Conservation (phyloP, 805 yeast genomes). For the Saturnispora besseyi region DNA sequence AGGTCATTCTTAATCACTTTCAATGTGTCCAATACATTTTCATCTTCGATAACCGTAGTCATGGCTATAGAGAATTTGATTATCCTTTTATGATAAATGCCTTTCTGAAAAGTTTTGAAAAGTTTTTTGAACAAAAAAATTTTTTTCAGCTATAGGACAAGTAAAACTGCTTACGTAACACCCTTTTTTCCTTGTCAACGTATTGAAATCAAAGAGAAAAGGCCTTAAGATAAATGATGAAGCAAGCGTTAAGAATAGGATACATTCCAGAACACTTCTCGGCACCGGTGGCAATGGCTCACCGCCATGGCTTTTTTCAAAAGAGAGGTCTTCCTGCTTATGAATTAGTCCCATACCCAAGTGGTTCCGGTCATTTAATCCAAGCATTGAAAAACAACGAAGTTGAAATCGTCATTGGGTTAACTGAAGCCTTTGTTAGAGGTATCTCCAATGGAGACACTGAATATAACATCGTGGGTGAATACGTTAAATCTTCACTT, state of each 20-base stretch:
- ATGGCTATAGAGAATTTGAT: not conserved
- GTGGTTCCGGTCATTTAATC: conserved; percentile 85
- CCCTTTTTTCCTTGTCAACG: too few species aligned
- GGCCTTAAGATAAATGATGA: not conserved
- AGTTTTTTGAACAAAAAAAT: not conserved
- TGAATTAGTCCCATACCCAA: conserved; percentile 61
- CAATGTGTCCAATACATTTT: not conserved
- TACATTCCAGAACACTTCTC: conserved; percentile 89
- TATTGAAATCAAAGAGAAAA: too few species aligned
- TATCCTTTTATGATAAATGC: too few species aligned
- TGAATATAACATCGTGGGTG: conserved; percentile 60
- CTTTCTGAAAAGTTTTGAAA: not conserved
- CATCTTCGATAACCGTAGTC: not conserved
- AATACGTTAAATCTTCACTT: conserved; percentile 78
- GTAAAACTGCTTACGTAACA: not conserved
- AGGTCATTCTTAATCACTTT: not conserved
- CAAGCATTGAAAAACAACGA: conserved; percentile 54
- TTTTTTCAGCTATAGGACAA: conserved; percentile 2
- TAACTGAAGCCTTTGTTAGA: conserved; percentile 85
- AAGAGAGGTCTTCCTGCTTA: conserved; percentile 39
- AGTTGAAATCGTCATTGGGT: conserved; percentile 76
- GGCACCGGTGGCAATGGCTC: conserved; percentile 74
- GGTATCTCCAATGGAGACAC: conserved; percentile 64
- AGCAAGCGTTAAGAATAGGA: conserved; percentile 46
- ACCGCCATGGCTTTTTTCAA: conserved; percentile 45